phyloP scores from a whole-genome alignment of 2,329 filamentous ascomycete species.

The Fusarium protoensiforme region DNA sequence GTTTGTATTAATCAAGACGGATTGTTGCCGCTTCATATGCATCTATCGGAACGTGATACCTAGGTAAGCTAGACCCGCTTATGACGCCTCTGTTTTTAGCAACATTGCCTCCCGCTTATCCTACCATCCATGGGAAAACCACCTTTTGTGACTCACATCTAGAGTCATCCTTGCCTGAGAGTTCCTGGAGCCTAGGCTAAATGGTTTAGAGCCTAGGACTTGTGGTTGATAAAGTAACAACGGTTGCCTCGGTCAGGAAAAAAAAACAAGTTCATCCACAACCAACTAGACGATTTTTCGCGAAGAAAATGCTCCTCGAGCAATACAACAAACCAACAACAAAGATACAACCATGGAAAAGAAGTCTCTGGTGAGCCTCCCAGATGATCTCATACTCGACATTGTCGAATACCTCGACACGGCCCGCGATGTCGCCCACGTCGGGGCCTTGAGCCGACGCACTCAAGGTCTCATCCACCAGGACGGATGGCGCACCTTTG shows the following conservation, averaged over 20 bases:
- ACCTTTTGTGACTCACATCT: not conserved
- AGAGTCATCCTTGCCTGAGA: not conserved
- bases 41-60: not conserved
- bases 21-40: not conserved
- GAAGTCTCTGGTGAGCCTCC: slow-evolving; percentile 55
- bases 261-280: not conserved
- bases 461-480: slow-evolving; percentile 53
- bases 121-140: not conserved
- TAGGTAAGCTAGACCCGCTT: not conserved
- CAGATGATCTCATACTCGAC: slow-evolving; percentile 62
- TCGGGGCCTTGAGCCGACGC: slow-evolving; percentile 53
- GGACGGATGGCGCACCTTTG: slow-evolving; percentile 63
- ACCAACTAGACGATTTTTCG: not conserved
- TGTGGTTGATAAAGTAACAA: not conserved
- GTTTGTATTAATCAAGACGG: not conserved
- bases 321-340: slow-evolving; percentile 5
- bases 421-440: slow-evolving; percentile 58
- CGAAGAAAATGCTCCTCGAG: slow-evolving; percentile 22
- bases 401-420: slow-evolving; percentile 60
- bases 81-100: slow-evolving; percentile 1
- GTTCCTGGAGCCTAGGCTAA: not conserved
- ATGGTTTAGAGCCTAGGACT: not conserved
- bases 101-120: not conserved
- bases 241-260: not conserved
- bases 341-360: slow-evolving; percentile 36